A percentile compares a stretch with the other conserved stretches of the same genome.
phyloP scores from a whole-genome alignment of 495 filamentous ascomycete genomes.

The Polyplosphaeria fusca region DNA sequence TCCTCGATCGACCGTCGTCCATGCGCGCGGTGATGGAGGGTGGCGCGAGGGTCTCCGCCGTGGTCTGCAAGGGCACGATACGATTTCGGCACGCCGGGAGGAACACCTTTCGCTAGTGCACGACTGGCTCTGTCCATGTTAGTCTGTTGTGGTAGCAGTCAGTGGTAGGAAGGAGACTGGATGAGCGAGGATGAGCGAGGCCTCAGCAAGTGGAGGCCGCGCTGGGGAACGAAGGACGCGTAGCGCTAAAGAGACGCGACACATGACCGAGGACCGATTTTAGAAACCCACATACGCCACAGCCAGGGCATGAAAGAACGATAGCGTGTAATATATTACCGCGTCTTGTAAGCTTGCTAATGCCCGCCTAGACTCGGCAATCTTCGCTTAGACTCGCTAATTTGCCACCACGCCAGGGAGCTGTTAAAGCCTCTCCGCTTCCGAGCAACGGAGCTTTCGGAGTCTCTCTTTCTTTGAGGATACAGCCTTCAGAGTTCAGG shows the following conservation, averaged over 20 bases:
- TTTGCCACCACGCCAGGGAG: not conserved
- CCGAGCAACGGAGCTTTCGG: slow-evolving; percentile 1
- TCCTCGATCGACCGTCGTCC: slow-evolving; percentile 10
- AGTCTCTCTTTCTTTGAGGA: not conserved
- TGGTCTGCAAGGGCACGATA: slow-evolving; percentile 5
- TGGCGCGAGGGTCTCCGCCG: slow-evolving; percentile 1
- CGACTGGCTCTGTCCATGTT: slow-evolving; percentile 13
- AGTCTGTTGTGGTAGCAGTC: not conserved
- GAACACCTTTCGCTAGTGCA: slow-evolving; percentile 5
- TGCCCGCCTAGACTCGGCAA: not conserved
- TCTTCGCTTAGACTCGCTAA: not conserved
- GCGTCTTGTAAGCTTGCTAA: not conserved
- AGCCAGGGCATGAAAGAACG: not conserved
- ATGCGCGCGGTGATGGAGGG: slow-evolving; percentile 9
- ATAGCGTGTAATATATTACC: slow-evolving; percentile 1
- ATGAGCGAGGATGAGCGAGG: not conserved
- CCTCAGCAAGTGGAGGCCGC: not conserved
- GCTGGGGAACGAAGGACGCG: not conserved
- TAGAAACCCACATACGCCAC: slow-evolving; percentile 1
- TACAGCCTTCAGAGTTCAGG: not conserved
- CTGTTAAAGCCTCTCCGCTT: not conserved
- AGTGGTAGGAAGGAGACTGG: not conserved
- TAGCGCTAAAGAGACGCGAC: not conserved
- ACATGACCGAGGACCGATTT: not conserved
- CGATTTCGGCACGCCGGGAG: not conserved